These are phyloP conservation scores for Verticillium nubilum DNA, from an alignment of 2,329 filamentous ascomycete genomes.

Conservation along the genomic window DNA sequence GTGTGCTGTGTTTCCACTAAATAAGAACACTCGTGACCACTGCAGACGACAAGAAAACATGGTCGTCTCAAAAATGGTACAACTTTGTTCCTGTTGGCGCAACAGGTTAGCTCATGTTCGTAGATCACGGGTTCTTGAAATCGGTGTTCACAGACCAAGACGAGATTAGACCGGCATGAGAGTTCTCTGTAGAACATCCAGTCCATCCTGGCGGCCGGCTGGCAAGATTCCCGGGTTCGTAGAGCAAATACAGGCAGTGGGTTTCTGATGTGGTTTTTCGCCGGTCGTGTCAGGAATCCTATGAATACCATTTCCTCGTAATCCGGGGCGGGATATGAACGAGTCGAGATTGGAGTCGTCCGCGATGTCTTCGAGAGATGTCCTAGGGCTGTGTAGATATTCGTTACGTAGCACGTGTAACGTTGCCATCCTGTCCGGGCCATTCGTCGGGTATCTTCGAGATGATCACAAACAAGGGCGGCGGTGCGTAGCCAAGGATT, in stretches of 20 bases:
- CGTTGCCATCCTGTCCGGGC: too few relatives aligned
- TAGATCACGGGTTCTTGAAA: conserved; percentile 13
- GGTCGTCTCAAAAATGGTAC: conserved; percentile 33
- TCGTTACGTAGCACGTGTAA: too few relatives aligned
- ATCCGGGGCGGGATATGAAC: too few relatives aligned
- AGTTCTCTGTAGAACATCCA: not conserved
- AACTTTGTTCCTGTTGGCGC: conserved; percentile 50
- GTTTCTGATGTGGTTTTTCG: not conserved
- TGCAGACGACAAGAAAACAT: conserved; percentile 22
- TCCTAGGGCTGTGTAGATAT: too few relatives aligned
- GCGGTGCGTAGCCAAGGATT: too few relatives aligned
- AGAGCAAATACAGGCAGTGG: not conserved
- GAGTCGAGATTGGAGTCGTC: too few relatives aligned
- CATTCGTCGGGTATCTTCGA: too few relatives aligned
- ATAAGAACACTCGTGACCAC: conserved; percentile 17
- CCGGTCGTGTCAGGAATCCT: too few relatives aligned
- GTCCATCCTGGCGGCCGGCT: not conserved
- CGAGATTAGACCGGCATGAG: not conserved
- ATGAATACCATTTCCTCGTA: too few relatives aligned
- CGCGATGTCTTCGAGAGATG: too few relatives aligned
- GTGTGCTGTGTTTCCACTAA: conserved; percentile 48
- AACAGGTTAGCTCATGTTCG: conserved; percentile 26
- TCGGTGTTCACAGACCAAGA: conserved; percentile 30
- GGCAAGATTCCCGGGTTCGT: not conserved
- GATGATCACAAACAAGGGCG: too few relatives aligned